Evolutionary conservation across 331 rosid species (phyloP), one percentile per base, ranked within the genome.

Genomic region (Pyrus hybrid): DNA sequence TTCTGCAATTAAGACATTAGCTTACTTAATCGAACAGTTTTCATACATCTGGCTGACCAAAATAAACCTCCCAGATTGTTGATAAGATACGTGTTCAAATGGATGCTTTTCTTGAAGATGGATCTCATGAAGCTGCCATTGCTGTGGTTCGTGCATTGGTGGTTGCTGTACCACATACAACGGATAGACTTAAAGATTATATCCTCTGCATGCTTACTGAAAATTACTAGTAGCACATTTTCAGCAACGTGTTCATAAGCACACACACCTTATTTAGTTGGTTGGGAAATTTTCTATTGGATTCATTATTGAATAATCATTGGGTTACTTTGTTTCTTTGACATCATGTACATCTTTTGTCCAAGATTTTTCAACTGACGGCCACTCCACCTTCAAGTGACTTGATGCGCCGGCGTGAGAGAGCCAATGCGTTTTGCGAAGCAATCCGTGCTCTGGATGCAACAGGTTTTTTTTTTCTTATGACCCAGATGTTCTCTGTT

Each of bases 71-170:
- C 72, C 80, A 92, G 99, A 94, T 94, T 87, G 96, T 94, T 72
- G 99, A 94, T 75, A 94, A 94, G 89, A 90, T 94, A 85, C 94
- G 96, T 53, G 93, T 94, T 80, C 97, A 94, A 87, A 90, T 94
- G 97, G 99, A 94, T 86, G 99, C 99, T 74, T 94, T 94, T 80
- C 96, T 94, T 74, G 99, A 94, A 76, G 97, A 94, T 85, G 97
- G 99, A 73, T 92, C 97, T 62, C 99, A 92, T 76, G 99, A 92
- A 89, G 97, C 96, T 71, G 85, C 97, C 26, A 66, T 92, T 76
- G 96, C 97, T 76, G 99, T 92, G 65, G 86, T 95, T 78, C 97
- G 92, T 76, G 96, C 99, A 8, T 79, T 92, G 85, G 91, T 90
- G 82, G 86, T 95, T 79, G 93, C 99, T 47, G 97, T 92, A 49